Evolutionary conservation across 495 filamentous ascomycete genomes (phyloP).

Genomic region (Xylaria intraflava): DNA sequence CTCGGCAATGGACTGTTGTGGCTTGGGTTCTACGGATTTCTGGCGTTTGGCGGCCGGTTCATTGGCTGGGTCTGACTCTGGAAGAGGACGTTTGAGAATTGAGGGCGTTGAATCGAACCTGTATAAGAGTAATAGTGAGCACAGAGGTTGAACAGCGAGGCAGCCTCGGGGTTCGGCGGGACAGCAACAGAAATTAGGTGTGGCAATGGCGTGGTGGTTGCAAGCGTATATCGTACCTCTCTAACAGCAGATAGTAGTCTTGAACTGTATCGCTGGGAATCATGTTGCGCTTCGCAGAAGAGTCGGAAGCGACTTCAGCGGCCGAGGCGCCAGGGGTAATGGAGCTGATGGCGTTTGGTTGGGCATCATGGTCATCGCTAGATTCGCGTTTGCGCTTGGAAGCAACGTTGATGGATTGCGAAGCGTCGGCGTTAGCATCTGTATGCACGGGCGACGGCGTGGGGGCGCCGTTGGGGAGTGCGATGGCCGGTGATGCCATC

Average conservation of each 20-base stretch:
- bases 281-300: conserved; percentile 7
- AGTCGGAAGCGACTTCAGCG: not conserved
- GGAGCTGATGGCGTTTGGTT: conserved; percentile 13
- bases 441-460: conserved; percentile 14
- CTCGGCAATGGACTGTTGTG: conserved; percentile 36
- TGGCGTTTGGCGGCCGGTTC: conserved; percentile 43
- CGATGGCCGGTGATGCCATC: conserved; percentile 41
- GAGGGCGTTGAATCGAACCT: conserved; percentile 39
- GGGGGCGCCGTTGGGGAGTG: conserved; percentile 37
- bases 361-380: conserved; percentile 32
- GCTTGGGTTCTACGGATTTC: conserved; percentile 32
- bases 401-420: conserved; percentile 36
- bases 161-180: not conserved
- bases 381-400: conserved; percentile 53
- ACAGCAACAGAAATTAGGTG: not conserved
- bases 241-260: conserved; percentile 38
- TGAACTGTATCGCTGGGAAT: conserved; percentile 24
- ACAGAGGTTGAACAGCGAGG: conserved; percentile 4
- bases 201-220: conserved; percentile 1
- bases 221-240: conserved; percentile 33
- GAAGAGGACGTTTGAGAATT: conserved; percentile 41
- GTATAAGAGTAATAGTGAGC: conserved; percentile 9
- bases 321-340: conserved; percentile 10
- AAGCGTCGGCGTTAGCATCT: conserved; percentile 19
- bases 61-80: conserved; percentile 24